Base-by-base conservation (phyloP, 2,329 filamentous ascomycete species). In the Aureobasidium sp. region DNA sequence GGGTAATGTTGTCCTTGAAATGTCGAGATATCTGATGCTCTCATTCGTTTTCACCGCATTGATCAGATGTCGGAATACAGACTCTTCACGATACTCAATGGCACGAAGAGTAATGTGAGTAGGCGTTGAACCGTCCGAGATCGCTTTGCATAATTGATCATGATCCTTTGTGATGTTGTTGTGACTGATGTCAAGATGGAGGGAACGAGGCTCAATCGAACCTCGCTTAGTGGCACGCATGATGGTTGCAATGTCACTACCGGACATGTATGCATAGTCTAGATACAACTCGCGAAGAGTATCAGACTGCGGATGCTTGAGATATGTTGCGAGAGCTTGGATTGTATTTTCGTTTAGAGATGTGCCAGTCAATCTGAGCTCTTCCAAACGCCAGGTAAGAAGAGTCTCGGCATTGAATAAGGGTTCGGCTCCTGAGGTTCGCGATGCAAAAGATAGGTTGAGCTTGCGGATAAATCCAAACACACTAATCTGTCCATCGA, bases 1-100 rank as follows among this genome's bases (percentile, higher is more conserved):
- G 14, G 86, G 87, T 27, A 90, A 75, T 0, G 86, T 88, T 1
- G 85, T 84, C 65, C 87, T 85, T 1, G 87, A 89, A 30, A 90
- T 85, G 70, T 90, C 86, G 16, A 90, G 73, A 66, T 82, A 84
- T 53, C 78, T 79, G 53, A 89, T 81, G 0, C 84, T 85, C 21
- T 76, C 84, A 68, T 90, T 90, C 45, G 76, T 76, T 5, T 81
- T 80, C 53, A 90, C 68, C 1, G 87, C 85, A 62, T 82, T 74
- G 7, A 89, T 77, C 51, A 90, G 75, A 61, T 84, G 79, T 39
- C 83, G 80, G 65, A 89, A 89, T 62, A 85, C 79, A 11, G 80
- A 76, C 67, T 88, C 85, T 63, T 84, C 81, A 61, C 85, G 81
- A 68, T 87, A 90, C 68, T 89, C 87, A 39, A 89, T 82, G 73